Conservation (phyloP, 257 asterid genomes). For the Prunella vulgaris region DNA sequence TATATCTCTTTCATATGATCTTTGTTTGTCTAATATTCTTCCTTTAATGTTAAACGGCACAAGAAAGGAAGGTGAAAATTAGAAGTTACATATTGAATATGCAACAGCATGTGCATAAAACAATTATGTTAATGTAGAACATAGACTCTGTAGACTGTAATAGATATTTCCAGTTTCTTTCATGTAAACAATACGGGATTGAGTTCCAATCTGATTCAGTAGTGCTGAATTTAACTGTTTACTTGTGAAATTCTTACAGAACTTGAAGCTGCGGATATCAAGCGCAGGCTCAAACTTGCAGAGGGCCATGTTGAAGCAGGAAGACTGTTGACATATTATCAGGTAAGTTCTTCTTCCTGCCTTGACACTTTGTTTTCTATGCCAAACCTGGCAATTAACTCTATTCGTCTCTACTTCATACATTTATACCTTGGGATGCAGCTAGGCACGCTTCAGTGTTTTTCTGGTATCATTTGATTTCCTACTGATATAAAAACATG, state of each 20-base stretch:
- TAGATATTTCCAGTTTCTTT: slow-evolving; percentile 7
- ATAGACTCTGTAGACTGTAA: neutral
- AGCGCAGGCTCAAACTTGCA: slow-evolving; percentile 60
- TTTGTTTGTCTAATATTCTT: neutral
- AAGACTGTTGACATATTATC: slow-evolving; percentile 73
- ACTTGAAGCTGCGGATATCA: slow-evolving; percentile 47
- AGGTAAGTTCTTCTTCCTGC: slow-evolving; percentile 43
- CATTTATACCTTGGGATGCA: slow-evolving; percentile 7
- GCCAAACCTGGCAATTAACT: neutral
- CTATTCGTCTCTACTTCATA: slow-evolving; percentile 7
- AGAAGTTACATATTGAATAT: neutral
- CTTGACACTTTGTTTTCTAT: neutral
- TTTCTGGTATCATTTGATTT: slow-evolving; percentile 1
- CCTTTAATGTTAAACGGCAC: neutral
- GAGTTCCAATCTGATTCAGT: neutral
- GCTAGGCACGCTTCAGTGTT: neutral
- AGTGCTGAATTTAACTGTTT: slow-evolving; percentile 25
- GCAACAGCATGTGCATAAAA: neutral
- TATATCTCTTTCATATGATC: neutral
- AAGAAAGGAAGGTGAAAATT: neutral
- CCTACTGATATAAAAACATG: neutral
- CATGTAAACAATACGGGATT: slow-evolving; percentile 4
- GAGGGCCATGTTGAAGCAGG: slow-evolving; percentile 97
- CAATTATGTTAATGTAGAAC: neutral
- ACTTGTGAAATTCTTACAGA: slow-evolving; percentile 35